These are phyloP conservation scores for Xylariaceae sp. DNA, from an alignment of 2,329 filamentous ascomycete genomes.

Conservation along the genomic window DNA sequence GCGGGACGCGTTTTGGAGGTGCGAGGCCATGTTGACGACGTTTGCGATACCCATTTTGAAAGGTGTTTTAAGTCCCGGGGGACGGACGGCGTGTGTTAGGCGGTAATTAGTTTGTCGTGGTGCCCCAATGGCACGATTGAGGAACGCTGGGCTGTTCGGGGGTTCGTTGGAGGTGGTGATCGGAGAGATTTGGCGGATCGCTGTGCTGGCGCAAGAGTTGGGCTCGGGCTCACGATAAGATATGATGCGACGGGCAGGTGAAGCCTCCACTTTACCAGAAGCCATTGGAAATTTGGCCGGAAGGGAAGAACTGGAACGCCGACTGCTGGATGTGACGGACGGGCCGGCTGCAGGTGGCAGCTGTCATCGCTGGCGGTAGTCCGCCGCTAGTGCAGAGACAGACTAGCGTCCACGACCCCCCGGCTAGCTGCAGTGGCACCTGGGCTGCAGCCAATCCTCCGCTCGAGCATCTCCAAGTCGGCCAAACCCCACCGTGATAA, in stretches of 20 bases:
- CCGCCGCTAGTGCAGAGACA: no score
- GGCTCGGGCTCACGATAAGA: not conserved
- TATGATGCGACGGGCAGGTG: not conserved
- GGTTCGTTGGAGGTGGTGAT: no score
- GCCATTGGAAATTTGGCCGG: conserved; percentile 22
- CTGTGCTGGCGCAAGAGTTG: not conserved
- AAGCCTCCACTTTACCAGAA: not conserved
- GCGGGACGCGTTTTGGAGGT: conserved; percentile 82
- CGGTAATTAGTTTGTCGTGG: not conserved
- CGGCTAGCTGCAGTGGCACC: not conserved
- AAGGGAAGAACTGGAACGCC: conserved; percentile 21
- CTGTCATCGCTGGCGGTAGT: not conserved
- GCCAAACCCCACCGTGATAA: conserved; percentile 27
- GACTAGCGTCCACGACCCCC: no score
- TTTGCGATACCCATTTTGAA: conserved; percentile 63
- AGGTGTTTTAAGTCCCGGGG: not conserved
- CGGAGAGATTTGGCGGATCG: no score
- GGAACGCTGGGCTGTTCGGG: no score
- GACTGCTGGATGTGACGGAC: not conserved
- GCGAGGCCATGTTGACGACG: conserved; percentile 77
- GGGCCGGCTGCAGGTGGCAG: not conserved
- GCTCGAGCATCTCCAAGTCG: not conserved
- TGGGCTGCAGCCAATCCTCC: not conserved
- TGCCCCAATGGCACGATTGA: not conserved
- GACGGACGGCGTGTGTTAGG: not conserved